Evolutionary conservation across 2,329 filamentous ascomycete species (phyloP).

Genomic region (Penicillium sp.): DNA sequence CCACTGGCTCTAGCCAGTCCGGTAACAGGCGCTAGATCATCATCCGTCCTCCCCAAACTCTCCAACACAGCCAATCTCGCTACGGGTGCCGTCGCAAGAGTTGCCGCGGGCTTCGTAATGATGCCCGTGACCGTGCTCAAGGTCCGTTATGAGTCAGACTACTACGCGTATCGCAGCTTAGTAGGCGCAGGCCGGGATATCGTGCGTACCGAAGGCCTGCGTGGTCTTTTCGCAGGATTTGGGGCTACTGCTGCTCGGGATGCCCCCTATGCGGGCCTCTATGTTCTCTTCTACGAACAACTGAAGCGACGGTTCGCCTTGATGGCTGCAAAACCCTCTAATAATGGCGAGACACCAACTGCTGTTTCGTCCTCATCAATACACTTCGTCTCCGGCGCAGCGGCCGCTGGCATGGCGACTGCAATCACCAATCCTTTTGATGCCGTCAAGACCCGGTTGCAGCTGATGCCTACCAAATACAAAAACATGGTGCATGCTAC

Average conservation of each 20-base stretch:
- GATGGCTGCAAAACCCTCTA: conserved; percentile 18
- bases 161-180: conserved; percentile 80
- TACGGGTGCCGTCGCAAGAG: conserved; percentile 79
- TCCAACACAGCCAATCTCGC: conserved; percentile 81
- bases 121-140: conserved; percentile 98
- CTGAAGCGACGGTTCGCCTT: conserved; percentile 36
- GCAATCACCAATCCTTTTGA: conserved; percentile 95
- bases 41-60: conserved; percentile 75
- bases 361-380: conserved; percentile 52
- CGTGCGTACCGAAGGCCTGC: conserved; percentile 65
- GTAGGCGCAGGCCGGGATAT: conserved; percentile 72
- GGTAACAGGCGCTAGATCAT: conserved; percentile 41
- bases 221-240: conserved; percentile 90
- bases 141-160: conserved; percentile 86
- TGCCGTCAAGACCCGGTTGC: conserved; percentile 90
- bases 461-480: conserved; percentile 81
- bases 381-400: conserved; percentile 79
- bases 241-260: conserved; percentile 90
- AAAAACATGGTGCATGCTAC: conserved; percentile 77
- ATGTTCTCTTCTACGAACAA: conserved; percentile 87
- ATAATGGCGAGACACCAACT: conserved; percentile 18
- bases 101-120: conserved; percentile 81
- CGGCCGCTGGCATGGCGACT: conserved; percentile 80
- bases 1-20: conserved; percentile 40
- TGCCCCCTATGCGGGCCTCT: conserved; percentile 93